Base-by-base conservation (phyloP, 2,329 filamentous ascomycete species). In the Ceratocystis alfenasii region DNA sequence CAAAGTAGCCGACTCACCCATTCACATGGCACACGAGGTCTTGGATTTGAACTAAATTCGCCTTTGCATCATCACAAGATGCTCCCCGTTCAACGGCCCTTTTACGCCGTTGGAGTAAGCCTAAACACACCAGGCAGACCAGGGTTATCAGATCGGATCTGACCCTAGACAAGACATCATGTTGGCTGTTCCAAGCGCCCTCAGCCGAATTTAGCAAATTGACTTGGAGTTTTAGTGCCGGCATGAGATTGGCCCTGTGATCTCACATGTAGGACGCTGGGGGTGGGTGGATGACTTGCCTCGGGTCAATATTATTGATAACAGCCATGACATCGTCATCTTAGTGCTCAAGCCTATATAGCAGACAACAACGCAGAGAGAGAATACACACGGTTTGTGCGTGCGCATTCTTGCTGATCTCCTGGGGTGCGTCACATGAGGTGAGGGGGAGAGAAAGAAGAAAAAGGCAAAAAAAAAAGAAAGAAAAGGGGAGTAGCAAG, bases 41-140 rank as follows among this genome's bases (percentile, higher is more conserved):
- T 41, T 41, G 36, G 36, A 15, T 12, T 41, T 36, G 3, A 10
- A 41, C 36, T 41, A 41, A 41, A 15, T 15, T 41, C 12, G 36
- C 36, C 36, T 41, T 41, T 53, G 48, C 25, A 53, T 53, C 20
- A 53, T 25, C 20, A 25, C 48, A 28, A 28, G 25, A 12, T 53
- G 15, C 22, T 53, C 22, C 22, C 48, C 48, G 25, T n/a, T 22
- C 20, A 53, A 53, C 22, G 48, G 48, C 20, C 22, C 22, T 22
- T 53, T 53, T 53, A 53, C 22, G 20, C 25, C 36, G 48, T 53
- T 53, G 48, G 48, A 53, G 48, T 53, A 53, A 25, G n/a, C n/a
- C n/a, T 10, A 25, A 25, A 50, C 6, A 50, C 7, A 20, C 48
- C 48, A 20, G 22, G 20, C 6, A 25, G 2, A n/a, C 8, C 7